A percentile compares a stretch with the other conserved stretches of the same genome.
Conservation (phyloP, 2,329 filamentous ascomycete species). For the Gnomoniopsis smithogilvyi region DNA sequence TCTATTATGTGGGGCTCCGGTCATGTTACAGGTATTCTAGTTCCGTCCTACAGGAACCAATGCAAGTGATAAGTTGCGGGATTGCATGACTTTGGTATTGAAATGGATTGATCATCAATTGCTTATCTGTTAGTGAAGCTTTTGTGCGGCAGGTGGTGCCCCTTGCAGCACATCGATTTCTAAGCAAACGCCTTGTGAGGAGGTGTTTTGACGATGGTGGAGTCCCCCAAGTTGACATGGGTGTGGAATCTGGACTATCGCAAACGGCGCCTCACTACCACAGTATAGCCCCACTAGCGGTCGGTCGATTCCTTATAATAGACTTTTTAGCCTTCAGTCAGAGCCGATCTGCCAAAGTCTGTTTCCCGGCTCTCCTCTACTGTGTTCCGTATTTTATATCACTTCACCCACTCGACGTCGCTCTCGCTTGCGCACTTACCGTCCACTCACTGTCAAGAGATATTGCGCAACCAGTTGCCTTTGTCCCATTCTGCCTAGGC, state of each 20-base stretch:
- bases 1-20: too few relatives aligned
- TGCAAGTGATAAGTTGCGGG: too few relatives aligned
- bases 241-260: not conserved
- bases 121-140: not conserved
- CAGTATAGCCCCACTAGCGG: not conserved
- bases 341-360: not conserved
- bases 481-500: slow-evolving; percentile 1
- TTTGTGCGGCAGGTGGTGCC: not conserved
- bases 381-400: not conserved
- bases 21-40: too few relatives aligned
- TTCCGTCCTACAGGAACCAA: too few relatives aligned
- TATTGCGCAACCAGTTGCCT: slow-evolving; percentile 15
- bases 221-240: not conserved
- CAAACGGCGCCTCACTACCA: slow-evolving; percentile 2
- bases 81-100: too few relatives aligned
- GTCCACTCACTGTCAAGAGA: slow-evolving; percentile 15
- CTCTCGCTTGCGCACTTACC: slow-evolving; percentile 2
- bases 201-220: not conserved
- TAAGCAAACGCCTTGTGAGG: slow-evolving; percentile 5
- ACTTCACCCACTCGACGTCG: not conserved
- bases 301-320: too few relatives aligned
- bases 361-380: not conserved
- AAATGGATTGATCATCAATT: too few relatives aligned
- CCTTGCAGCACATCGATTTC: slow-evolving; percentile 5
- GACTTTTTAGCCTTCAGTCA: not conserved